A percentile compares a stretch with the other conserved stretches of the same genome.
Evolutionary conservation across 768 basidiomycete genomes (phyloP).

Genomic region (Tylopilus sp.): DNA sequence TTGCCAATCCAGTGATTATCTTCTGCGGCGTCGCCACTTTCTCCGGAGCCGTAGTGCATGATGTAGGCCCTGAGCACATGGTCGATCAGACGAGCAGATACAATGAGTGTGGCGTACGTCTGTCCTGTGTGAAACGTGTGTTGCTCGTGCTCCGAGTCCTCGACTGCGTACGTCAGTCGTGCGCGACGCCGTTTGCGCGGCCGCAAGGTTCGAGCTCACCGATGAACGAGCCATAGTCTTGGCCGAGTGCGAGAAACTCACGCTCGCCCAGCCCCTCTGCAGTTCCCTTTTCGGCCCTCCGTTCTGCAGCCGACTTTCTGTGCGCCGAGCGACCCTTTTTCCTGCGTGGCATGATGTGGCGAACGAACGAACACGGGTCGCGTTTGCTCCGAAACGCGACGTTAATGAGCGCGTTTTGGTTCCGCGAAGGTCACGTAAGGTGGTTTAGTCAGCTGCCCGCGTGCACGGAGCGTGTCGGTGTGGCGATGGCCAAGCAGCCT

Average conservation of each 20-base stretch:
- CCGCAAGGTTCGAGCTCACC: constrained; percentile 14
- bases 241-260: constrained; percentile 12
- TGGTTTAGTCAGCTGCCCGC: constrained; percentile 5
- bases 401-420: constrained; percentile 25
- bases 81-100: neutral
- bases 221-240: constrained; percentile 9
- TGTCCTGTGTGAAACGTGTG: constrained; percentile 33
- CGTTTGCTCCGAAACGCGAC: constrained; percentile 26
- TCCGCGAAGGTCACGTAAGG: constrained; percentile 22
- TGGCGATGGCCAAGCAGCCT: too few relatives aligned
- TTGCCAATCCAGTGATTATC: constrained; percentile 51
- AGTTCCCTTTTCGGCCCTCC: neutral
- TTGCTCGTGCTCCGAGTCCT: constrained; percentile 5
- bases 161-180: constrained; percentile 4
- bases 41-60: neutral
- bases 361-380: constrained; percentile 11
- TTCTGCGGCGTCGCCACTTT: constrained; percentile 16
- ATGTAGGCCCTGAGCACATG: constrained; percentile 34
- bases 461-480: constrained; percentile 19
- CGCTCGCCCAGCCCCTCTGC: constrained; percentile 6
- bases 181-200: neutral
- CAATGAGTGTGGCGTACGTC: constrained; percentile 25
- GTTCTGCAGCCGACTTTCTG: constrained; percentile 10
- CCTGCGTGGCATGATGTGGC: constrained; percentile 26
- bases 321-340: constrained; percentile 9